Evolutionary conservation across 108 stramenopile genomes (phyloP).

Genomic region (Pseudonitzschia multistriata): DNA sequence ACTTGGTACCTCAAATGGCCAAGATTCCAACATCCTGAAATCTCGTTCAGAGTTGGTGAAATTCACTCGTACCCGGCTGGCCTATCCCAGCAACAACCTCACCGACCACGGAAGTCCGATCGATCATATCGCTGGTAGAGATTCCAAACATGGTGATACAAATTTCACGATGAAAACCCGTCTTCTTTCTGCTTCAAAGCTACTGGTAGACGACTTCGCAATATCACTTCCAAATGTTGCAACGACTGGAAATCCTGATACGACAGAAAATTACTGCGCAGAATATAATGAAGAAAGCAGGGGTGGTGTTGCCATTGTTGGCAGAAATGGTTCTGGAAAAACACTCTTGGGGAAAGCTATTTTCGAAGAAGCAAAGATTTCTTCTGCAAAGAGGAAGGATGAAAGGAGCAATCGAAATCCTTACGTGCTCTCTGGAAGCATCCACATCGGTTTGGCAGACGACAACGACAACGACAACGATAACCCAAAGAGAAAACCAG

Average conservation of each 20-base stretch:
- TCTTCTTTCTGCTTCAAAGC: background rate
- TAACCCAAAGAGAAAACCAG: background rate
- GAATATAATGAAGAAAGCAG: background rate
- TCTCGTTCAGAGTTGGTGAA: background rate
- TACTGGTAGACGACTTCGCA: slow-evolving; percentile 5
- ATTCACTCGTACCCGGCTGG: background rate
- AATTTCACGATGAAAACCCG: background rate
- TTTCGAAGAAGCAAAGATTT: background rate
- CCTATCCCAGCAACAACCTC: background rate
- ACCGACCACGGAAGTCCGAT: background rate
- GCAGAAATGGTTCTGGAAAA: slow-evolving; percentile 50
- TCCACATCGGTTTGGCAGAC: background rate
- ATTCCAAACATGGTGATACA: too few species aligned
- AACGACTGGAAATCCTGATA: background rate
- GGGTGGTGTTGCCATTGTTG: slow-evolving; percentile 53
- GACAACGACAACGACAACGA: background rate
- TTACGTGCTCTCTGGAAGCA: background rate
- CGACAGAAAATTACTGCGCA: background rate
- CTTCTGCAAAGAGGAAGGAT: background rate
- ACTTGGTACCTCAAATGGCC: background rate
- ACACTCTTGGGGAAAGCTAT: slow-evolving; percentile 30
- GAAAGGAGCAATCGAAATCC: background rate
- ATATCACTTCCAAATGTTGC: slow-evolving; percentile 2
- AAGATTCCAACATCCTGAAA: background rate
- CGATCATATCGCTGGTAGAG: too few species aligned